Conservation (phyloP, 108 stramenopile species). For the Cyclostephanos invisitatus region DNA sequence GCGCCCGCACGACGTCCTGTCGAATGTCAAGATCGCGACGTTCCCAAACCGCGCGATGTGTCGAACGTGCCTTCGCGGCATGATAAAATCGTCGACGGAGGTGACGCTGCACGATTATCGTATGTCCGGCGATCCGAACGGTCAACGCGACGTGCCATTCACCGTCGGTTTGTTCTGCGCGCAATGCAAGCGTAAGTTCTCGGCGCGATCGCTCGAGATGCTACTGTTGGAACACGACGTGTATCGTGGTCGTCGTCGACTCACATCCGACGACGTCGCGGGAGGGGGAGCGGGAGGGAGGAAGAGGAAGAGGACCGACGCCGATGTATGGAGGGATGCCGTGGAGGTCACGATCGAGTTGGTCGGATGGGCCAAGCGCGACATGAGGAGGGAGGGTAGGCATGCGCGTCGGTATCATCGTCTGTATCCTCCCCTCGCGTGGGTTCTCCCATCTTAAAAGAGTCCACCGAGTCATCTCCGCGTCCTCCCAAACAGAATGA, state of each 20-base stretch:
- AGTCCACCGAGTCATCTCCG: background rate
- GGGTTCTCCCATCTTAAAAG: background rate
- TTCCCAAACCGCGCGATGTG: slow-evolving; percentile 38
- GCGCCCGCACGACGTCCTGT: slow-evolving; percentile 5
- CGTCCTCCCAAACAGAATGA: background rate
- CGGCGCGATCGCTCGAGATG: slow-evolving; percentile 19
- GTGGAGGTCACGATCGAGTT: slow-evolving; percentile 40
- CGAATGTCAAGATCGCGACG: slow-evolving; percentile 16
- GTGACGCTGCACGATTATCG: slow-evolving; percentile 38
- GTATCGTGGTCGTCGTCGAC: background rate
- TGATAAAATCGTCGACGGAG: slow-evolving; percentile 19
- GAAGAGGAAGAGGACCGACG: slow-evolving; percentile 16
- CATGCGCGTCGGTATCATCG: background rate
- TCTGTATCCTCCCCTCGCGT: background rate
- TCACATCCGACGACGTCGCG: background rate
- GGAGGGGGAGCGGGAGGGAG: no score
- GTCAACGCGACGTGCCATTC: slow-evolving; percentile 33
- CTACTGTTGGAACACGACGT: slow-evolving; percentile 4
- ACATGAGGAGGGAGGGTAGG: slow-evolving; percentile 20
- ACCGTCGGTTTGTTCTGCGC: slow-evolving; percentile 23
- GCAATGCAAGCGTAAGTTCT: slow-evolving; percentile 37
- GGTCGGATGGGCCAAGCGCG: slow-evolving; percentile 44
- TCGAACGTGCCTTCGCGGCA: slow-evolving; percentile 16
- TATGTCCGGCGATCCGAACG: slow-evolving; percentile 25
- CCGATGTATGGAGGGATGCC: slow-evolving; percentile 33